Base-by-base conservation (phyloP, 2,329 filamentous ascomycete genomes). In the Trichoderma koningiopsis region DNA sequence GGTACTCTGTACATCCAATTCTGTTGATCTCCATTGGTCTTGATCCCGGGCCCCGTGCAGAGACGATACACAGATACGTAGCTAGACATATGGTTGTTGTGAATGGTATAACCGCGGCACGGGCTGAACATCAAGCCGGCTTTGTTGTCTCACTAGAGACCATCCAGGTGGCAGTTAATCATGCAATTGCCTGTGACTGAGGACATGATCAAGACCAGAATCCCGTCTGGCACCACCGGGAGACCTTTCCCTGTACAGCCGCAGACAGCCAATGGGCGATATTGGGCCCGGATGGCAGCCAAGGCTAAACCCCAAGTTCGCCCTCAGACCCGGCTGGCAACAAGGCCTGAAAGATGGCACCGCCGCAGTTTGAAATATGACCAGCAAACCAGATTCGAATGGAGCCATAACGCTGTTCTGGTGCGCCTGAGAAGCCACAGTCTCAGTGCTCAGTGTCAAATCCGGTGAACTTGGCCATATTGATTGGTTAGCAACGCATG, bases 161-260 rank as follows among this genome's bases (percentile, higher is more conserved):
- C 29, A n/a, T 29, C 65, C 47, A 68, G 65, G 65, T 68, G 65
- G 65, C 65, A 60, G 33, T 61, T 13, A 40, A 61, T 68, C 65
- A 68, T 60, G 65, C 56, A 31, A 61, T 47, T 43, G 55, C 43
- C 43, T 16, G 10, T 53, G 22, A 55, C 31, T 55, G 56, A 68
- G 57, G 57, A 53, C 65, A 53, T 55, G 31, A 56, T 31, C 29
- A 60, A 43, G 53, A 59, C 47, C 40, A 43, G 37, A 47, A 8
- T 55, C 22, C 35, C 33, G 16, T 61, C 57, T 68, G 65, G 43
- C 57, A 68, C 56, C 56, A 61, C 57, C 57, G 29, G 57, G 65
- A 68, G 47, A 60, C 65, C 56, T 61, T 67, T 60, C 53, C 19
- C 37, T 27, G 35, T 33, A 55, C 43, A 53, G 55, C 56, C 55